Base-by-base conservation (phyloP, 176 grass and related monocot species). In the Eleusine indica region DNA sequence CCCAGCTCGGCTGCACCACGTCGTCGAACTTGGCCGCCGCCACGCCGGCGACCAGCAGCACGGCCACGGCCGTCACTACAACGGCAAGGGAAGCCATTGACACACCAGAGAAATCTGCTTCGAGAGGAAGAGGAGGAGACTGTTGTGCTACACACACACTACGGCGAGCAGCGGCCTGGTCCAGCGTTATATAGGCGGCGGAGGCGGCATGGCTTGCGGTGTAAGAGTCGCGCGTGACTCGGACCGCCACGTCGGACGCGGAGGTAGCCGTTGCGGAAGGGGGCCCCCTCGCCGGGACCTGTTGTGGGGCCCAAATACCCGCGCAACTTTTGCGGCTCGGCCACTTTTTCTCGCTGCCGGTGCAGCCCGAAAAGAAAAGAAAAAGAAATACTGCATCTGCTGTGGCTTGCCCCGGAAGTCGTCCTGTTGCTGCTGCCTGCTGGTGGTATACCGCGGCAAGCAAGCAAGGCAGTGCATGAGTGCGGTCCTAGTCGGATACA, bases 1-100 rank as follows among this genome's bases (percentile, higher is more conserved):
- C 96, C 96, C 93, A 99, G 86, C 93, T 99, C 10, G 93, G 87
- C 86, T 92, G 89, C 80, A 99, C 88, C 51, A 99, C 91, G 17
- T 86, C 96, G 66, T 94, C 96, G 73, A 96, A 89, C 89, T 91
- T 99, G 6, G 77, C 8, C 28, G 48, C 63, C 30, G 37, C 87
- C 38, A 7, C 46, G 43, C 13, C 75, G n/a, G 41, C 70, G 52
- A n/a, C 63, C 0, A 85, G 52, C 61, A 48, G 5, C 43, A 53
- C 64, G 0, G 15, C 86, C 12, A 71, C 37, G 3, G 9, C 37
- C 14, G 13, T 58, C 44, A 6, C 0, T 76, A 43, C 63, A 51
- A 6, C 19, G 66, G 57, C 10, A n/a, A 76, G 11, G 21, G 10
- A 49, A 6, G 44, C 44, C 44, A 47, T 47, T 47, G 44, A 47